Percentiles rank a stretch among this genome's conserved stretches.
These are phyloP conservation scores for Ormosia emarginata DNA, from an alignment of 306 rosid genomes.

Conservation along the genomic window DNA sequence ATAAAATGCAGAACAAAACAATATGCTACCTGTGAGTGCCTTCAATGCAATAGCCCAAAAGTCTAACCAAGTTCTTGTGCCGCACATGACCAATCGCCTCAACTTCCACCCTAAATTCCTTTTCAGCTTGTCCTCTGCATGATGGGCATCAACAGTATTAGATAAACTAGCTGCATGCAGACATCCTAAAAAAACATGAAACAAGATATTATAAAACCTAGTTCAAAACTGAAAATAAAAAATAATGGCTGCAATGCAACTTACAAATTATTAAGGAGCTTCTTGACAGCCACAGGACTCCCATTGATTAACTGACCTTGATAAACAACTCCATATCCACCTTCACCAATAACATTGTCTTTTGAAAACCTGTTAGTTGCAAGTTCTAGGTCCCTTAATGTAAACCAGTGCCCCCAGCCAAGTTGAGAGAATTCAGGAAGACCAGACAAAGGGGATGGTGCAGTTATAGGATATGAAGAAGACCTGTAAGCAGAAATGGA, in stretches of 20 bases:
- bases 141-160: conserved; percentile 18
- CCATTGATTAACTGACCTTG: conserved; percentile 76
- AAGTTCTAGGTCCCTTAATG: conserved; percentile 82
- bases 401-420: conserved; percentile 99
- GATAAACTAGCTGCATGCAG: conserved; percentile 3
- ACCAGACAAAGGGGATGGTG: conserved; percentile 76
- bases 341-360: conserved; percentile 89
- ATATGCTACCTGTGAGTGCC: conserved; percentile 80
- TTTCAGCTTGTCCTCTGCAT: conserved; percentile 91
- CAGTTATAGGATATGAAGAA: conserved; percentile 50
- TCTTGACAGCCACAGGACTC: conserved; percentile 85
- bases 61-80: conserved; percentile 89
- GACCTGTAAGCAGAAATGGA: conserved; percentile 34
- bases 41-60: conserved; percentile 88
- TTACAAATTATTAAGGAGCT: conserved; percentile 88
- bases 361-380: conserved; percentile 81
- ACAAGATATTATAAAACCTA: background rate
- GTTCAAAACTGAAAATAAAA: background rate
- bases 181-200: conserved; percentile 3
- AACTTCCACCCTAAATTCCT: conserved; percentile 93
- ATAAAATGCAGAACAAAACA: conserved; percentile 14
- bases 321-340: conserved; percentile 93
- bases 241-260: conserved; percentile 9
- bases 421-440: conserved; percentile 91
- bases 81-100: conserved; percentile 97